These are phyloP conservation scores for Hanseniaspora vineae DNA, from an alignment of 805 yeast species.

Conservation along the genomic window DNA sequence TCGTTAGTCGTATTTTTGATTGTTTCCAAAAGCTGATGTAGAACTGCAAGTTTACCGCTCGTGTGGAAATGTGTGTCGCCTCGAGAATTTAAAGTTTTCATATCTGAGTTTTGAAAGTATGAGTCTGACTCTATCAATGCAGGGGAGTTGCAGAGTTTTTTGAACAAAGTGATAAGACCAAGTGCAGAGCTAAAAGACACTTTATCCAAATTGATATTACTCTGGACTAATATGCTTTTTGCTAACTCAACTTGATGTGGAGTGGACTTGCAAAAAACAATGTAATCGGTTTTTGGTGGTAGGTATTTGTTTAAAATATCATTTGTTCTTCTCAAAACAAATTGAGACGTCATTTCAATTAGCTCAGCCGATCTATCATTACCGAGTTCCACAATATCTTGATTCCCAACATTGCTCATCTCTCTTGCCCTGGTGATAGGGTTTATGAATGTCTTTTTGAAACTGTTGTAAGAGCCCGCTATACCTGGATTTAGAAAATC, in stretches of 20 bases:
- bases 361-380: conserved; percentile 49
- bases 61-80: conserved; percentile 7
- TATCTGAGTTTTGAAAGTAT: conserved; percentile 9
- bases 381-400: conserved; percentile 40
- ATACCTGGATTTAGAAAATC: conserved; percentile 80
- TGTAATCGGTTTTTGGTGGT: conserved; percentile 63
- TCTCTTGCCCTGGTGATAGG: conserved; percentile 71
- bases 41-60: conserved; percentile 53
- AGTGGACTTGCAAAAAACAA: conserved; percentile 72
- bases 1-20: conserved; percentile 37
- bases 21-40: conserved; percentile 43
- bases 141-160: conserved; percentile 80
- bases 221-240: conserved; percentile 28
- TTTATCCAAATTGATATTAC: conserved; percentile 17
- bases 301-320: conserved; percentile 42
- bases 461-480: conserved; percentile 46
- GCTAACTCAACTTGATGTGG: conserved; percentile 44
- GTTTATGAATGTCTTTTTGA: conserved; percentile 47
- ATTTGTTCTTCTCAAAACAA: conserved; percentile 63
- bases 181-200: conserved; percentile 33
- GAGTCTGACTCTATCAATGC: conserved; percentile 40
- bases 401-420: conserved; percentile 39
- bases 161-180: conserved; percentile 56
- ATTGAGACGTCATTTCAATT: conserved; percentile 46
- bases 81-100: not conserved